Evolutionary conservation across 139 green algal genomes (phyloP).

Genomic region (Ulvella scutata): DNA sequence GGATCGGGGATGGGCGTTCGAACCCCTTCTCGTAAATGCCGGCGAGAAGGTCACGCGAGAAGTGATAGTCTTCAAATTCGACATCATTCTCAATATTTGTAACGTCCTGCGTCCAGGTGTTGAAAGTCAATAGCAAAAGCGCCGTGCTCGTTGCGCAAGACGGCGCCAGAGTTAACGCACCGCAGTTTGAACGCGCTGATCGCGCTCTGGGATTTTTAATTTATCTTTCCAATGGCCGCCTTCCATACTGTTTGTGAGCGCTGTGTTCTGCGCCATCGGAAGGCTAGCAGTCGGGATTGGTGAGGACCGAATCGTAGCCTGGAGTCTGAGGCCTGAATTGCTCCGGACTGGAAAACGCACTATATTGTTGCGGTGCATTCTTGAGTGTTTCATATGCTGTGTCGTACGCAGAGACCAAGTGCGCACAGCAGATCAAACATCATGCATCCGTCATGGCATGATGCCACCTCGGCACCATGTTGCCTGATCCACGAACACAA

Average conservation of each 20-base stretch:
- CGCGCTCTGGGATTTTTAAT: slow-evolving; percentile 66
- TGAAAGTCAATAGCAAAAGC: not conserved
- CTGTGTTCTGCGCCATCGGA: not conserved
- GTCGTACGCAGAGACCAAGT: no score
- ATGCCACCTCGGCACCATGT: no score
- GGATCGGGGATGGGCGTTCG: slow-evolving; percentile 81
- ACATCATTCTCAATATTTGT: slow-evolving; percentile 89
- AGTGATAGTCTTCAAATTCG: slow-evolving; percentile 98
- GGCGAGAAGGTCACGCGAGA: slow-evolving; percentile 95
- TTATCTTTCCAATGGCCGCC: slow-evolving; percentile 66
- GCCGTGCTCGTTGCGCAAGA: not conserved
- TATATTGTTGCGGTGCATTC: no score
- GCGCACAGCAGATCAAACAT: no score
- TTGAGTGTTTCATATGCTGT: no score
- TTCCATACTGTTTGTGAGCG: slow-evolving; percentile 1
- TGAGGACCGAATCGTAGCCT: no score
- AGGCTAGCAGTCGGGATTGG: no score
- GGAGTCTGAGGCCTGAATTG: no score
- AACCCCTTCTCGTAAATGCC: slow-evolving; percentile 99
- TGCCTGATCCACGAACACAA: no score
- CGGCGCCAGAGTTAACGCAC: slow-evolving; percentile 20
- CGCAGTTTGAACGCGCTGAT: slow-evolving; percentile 78
- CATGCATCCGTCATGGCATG: no score
- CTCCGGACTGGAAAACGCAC: no score
- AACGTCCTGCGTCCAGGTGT: slow-evolving; percentile 75